phyloP scores from a whole-genome alignment of 1,284 basidiomycete genomes.

The Ustilago bromivora region DNA sequence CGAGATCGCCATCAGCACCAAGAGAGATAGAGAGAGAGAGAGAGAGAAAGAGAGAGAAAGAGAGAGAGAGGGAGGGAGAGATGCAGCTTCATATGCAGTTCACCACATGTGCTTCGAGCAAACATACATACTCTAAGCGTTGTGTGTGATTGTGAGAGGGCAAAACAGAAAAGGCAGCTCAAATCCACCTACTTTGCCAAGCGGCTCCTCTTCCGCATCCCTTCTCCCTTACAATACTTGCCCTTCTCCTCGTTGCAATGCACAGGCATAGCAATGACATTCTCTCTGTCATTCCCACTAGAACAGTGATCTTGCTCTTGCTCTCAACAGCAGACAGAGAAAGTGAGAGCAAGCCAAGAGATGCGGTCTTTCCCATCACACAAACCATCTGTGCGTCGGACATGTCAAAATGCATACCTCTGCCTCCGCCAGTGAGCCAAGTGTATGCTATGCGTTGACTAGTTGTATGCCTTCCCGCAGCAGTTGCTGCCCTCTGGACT shows the following conservation, averaged over 20 bases:
- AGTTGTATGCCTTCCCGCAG: conserved; percentile 2
- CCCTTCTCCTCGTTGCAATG: conserved; percentile 8
- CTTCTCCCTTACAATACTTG: conserved; percentile 1
- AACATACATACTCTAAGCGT: not conserved
- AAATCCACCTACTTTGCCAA: too few species aligned
- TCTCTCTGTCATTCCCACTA: not conserved
- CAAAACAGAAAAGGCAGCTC: not conserved
- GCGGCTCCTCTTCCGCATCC: conserved; percentile 11
- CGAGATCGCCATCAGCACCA: not conserved
- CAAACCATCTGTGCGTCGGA: not conserved
- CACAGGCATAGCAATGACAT: not conserved
- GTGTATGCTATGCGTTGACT: too few species aligned
- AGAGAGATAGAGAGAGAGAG: not conserved
- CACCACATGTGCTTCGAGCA: not conserved
- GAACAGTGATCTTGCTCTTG: not conserved
- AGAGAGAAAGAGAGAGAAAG: not conserved
- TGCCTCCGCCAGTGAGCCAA: too few species aligned
- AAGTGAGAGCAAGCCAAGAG: not conserved
- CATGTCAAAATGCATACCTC: not conserved
- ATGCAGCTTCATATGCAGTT: not conserved
- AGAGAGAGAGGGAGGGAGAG: not conserved
- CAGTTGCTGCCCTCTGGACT: not conserved
- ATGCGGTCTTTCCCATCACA: conserved; percentile 1
- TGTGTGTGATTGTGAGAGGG: not conserved
- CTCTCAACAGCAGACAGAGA: not conserved